Evolutionary conservation across 176 grass and related monocot species (phyloP).

Genomic region (Zizania latifolia): DNA sequence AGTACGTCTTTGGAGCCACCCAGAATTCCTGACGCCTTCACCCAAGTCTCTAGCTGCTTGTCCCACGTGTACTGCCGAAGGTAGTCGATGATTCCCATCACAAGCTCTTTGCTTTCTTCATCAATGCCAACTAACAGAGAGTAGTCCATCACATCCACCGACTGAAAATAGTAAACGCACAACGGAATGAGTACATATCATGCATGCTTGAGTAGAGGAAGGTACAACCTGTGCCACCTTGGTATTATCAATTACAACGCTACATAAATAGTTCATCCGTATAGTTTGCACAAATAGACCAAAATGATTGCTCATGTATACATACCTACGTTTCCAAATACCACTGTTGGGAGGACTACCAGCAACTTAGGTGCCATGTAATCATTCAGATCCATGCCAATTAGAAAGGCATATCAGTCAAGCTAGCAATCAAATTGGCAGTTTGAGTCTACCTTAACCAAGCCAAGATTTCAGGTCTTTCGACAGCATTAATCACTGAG

Average conservation of each 20-base stretch:
- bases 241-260: neutral
- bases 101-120: slow-evolving; percentile 76
- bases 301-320: neutral
- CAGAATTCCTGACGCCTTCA: slow-evolving; percentile 79
- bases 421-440: too few species aligned
- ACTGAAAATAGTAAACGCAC: slow-evolving; percentile 39
- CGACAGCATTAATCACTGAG: neutral
- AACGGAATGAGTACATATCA: neutral
- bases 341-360: neutral
- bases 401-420: neutral
- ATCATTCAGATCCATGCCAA: neutral
- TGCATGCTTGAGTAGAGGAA: neutral
- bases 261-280: neutral
- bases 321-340: slow-evolving; percentile 8
- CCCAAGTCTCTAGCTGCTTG: slow-evolving; percentile 93
- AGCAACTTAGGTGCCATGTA: neutral
- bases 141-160: slow-evolving; percentile 91
- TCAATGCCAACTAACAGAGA: slow-evolving; percentile 89
- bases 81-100: slow-evolving; percentile 91
- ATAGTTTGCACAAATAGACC: neutral
- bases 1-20: slow-evolving; percentile 68
- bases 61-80: slow-evolving; percentile 98
- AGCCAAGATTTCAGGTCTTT: neutral
- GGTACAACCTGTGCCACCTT: neutral
- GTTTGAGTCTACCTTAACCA: neutral